Conservation (phyloP, 31 red algal species). For the Odonthalia washingtoniensis region DNA sequence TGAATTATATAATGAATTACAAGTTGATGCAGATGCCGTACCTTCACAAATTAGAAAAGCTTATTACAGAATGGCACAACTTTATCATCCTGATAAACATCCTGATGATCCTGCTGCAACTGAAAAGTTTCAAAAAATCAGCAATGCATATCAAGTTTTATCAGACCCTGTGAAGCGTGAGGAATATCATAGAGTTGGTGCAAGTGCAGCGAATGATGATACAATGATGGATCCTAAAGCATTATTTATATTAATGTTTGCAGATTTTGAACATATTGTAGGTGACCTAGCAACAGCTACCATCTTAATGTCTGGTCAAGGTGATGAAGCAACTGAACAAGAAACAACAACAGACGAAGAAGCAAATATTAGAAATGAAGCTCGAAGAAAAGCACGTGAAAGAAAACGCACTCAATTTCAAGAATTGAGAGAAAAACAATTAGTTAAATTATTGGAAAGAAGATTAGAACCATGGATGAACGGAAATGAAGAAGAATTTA, state of each 20-base stretch:
- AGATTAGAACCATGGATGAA: constrained; percentile 55
- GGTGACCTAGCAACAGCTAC: constrained; percentile 77
- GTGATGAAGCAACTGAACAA: constrained; percentile 1
- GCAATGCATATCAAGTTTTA: constrained; percentile 80
- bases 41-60: constrained; percentile 85
- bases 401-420: constrained; percentile 59
- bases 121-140: constrained; percentile 67
- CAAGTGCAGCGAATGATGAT: constrained; percentile 43
- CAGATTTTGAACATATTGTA: constrained; percentile 75
- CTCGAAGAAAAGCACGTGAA: constrained; percentile 12
- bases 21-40: constrained; percentile 74
- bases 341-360: constrained; percentile 26
- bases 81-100: constrained; percentile 85
- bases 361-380: neutral
- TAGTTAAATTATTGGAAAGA: constrained; percentile 51
- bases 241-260: constrained; percentile 80
- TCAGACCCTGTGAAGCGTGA: constrained; percentile 75
- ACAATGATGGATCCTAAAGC: constrained; percentile 68
- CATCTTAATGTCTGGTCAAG: constrained; percentile 29
- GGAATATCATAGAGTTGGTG: constrained; percentile 71
- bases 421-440: constrained; percentile 41
- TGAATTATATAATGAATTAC: constrained; percentile 80
- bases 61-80: constrained; percentile 83
- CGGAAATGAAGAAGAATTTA: constrained; percentile 53
- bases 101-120: constrained; percentile 68